Evolutionary conservation across 176 grass and related monocot species (phyloP).

Genomic region (Elaeis guineensis): DNA sequence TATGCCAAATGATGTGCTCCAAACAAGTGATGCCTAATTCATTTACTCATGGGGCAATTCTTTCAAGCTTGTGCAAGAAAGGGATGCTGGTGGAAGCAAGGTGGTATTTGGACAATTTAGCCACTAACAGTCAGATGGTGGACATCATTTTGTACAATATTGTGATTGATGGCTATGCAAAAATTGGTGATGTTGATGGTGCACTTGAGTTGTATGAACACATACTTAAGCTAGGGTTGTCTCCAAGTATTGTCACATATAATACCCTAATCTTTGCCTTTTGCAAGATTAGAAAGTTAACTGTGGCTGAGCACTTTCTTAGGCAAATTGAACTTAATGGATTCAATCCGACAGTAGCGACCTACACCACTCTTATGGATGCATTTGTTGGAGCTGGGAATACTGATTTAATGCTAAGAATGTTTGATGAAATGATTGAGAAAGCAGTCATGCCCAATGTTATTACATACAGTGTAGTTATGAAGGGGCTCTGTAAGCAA

Average conservation of each 20-base stretch:
- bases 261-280: slow-evolving; percentile 86
- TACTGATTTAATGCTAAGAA: slow-evolving; percentile 28
- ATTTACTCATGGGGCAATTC: slow-evolving; percentile 50
- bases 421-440: slow-evolving; percentile 63
- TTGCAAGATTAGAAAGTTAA: slow-evolving; percentile 67
- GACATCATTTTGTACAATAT: slow-evolving; percentile 77
- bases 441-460: slow-evolving; percentile 50
- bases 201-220: slow-evolving; percentile 63
- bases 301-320: slow-evolving; percentile 40
- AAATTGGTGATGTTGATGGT: slow-evolving; percentile 64
- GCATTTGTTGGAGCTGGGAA: slow-evolving; percentile 53
- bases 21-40: slow-evolving; percentile 52
- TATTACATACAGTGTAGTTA: slow-evolving; percentile 57
- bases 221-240: slow-evolving; percentile 35
- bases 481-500: slow-evolving; percentile 82
- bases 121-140: slow-evolving; percentile 28
- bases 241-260: slow-evolving; percentile 74
- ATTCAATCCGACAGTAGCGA: slow-evolving; percentile 55
- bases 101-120: slow-evolving; percentile 76
- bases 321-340: slow-evolving; percentile 37
- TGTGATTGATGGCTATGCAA: slow-evolving; percentile 73
- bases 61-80: slow-evolving; percentile 71
- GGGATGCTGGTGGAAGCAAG: slow-evolving; percentile 58
- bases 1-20: slow-evolving; percentile 62
- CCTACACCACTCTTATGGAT: slow-evolving; percentile 83